Conservation (phyloP, 2,329 filamentous ascomycete genomes). For the Neofusicoccum cordaticola region DNA sequence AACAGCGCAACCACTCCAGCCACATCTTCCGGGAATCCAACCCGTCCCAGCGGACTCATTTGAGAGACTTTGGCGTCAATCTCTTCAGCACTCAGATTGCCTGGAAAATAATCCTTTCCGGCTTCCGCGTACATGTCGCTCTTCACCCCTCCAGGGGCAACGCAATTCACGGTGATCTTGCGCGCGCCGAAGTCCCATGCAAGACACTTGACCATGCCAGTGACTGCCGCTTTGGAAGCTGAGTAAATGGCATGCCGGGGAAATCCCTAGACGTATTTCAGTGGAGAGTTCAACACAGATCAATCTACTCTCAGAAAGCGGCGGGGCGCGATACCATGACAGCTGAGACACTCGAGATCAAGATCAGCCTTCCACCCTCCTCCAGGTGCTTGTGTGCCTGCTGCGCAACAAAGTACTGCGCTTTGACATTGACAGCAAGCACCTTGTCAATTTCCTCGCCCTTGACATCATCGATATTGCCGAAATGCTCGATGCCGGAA, state of each 20-base stretch:
- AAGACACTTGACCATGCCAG: conserved; percentile 5
- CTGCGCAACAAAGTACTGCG: conserved; percentile 29
- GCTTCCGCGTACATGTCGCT: conserved; percentile 68
- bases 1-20: no score
- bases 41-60: no score
- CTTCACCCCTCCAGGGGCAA: conserved; percentile 84
- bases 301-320: not conserved
- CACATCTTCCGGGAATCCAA: no score
- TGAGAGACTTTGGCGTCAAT: not conserved
- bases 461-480: conserved; percentile 55
- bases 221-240: conserved; percentile 3
- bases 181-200: conserved; percentile 32
- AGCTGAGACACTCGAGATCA: conserved; percentile 21
- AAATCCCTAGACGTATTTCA: not conserved
- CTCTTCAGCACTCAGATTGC: not conserved
- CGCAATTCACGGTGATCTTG: conserved; percentile 81
- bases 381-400: conserved; percentile 21
- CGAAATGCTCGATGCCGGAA: conserved; percentile 64
- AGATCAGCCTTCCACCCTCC: conserved; percentile 19
- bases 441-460: conserved; percentile 67
- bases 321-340: conserved; percentile 20
- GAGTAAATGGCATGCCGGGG: conserved; percentile 2
- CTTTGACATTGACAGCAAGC: conserved; percentile 61
- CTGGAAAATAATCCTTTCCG: not conserved
- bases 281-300: not conserved